phyloP scores from a whole-genome alignment of 306 rosid genomes.

The Vigna trinervia region DNA sequence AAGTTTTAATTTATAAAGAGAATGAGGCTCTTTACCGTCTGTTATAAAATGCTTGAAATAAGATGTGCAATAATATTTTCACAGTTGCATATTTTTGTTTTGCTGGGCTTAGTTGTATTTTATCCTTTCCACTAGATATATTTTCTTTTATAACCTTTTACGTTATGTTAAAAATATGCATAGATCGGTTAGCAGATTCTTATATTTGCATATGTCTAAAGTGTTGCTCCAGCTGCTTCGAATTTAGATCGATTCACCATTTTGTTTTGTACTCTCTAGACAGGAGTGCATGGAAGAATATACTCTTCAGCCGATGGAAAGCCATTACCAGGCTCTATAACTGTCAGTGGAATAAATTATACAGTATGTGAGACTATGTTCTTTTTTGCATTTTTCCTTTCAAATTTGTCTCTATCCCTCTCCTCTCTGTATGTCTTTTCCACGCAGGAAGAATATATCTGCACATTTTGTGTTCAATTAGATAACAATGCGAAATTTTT shows the following conservation, averaged over 20 bases:
- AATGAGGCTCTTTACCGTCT: background rate
- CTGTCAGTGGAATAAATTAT: constrained; percentile 75
- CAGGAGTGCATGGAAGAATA: constrained; percentile 90
- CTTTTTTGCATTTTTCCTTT: background rate
- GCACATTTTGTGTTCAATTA: no score
- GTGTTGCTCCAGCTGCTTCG: constrained; percentile 26
- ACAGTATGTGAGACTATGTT: constrained; percentile 51
- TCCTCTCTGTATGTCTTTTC: background rate
- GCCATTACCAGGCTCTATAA: constrained; percentile 72
- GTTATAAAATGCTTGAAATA: constrained; percentile 17
- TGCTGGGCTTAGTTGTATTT: background rate
- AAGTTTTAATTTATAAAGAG: background rate
- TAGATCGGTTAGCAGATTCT: constrained; percentile 2
- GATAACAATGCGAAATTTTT: no score
- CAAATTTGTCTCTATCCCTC: background rate
- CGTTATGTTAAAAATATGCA: background rate
- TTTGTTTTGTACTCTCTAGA: constrained; percentile 56
- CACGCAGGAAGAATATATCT: background rate
- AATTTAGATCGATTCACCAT: constrained; percentile 32
- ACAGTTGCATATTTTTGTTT: background rate
- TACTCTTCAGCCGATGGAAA: constrained; percentile 81
- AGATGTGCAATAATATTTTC: constrained; percentile 11
- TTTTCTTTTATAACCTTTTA: background rate
- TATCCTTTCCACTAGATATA: background rate
- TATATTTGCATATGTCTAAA: background rate